Evolutionary conservation across 768 basidiomycete genomes (phyloP).

Genomic region (Naematelia aurantialba): DNA sequence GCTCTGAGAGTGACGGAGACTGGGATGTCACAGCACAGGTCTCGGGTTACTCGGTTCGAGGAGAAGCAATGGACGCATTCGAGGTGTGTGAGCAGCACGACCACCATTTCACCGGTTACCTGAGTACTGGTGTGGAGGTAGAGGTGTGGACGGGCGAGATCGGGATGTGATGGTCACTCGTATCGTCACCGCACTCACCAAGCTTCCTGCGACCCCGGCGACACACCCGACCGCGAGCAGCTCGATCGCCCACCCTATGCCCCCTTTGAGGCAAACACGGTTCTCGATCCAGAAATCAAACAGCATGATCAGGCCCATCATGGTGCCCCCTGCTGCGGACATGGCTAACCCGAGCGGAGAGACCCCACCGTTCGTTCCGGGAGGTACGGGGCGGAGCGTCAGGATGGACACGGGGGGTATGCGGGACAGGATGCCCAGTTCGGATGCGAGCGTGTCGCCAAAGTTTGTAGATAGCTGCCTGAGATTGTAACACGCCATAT

Average conservation of each 20-base stretch:
- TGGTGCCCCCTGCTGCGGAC: constrained; percentile 66
- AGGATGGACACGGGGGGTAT: constrained; percentile 68
- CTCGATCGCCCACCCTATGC: constrained; percentile 49
- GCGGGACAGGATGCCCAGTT: constrained; percentile 78
- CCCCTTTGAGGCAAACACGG: constrained; percentile 22
- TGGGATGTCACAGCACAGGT: too few relatives aligned
- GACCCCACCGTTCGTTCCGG: constrained; percentile 87
- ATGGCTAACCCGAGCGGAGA: constrained; percentile 70
- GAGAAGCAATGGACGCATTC: background rate
- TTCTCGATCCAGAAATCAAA: constrained; percentile 63
- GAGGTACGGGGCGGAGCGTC: constrained; percentile 68
- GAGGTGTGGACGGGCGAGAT: too few relatives aligned
- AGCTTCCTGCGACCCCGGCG: constrained; percentile 73
- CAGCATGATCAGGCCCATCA: constrained; percentile 66
- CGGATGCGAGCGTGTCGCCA: constrained; percentile 88
- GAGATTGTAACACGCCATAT: background rate
- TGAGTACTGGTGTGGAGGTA: too few relatives aligned
- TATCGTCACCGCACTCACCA: constrained; percentile 56
- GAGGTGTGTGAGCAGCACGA: too few relatives aligned
- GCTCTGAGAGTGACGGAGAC: background rate
- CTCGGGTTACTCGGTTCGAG: too few relatives aligned
- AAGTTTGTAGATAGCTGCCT: constrained; percentile 86
- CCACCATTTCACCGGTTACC: too few relatives aligned
- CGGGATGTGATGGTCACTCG: too few relatives aligned
- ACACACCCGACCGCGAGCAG: constrained; percentile 62